A percentile compares a stretch with the other conserved stretches of the same genome.
These are phyloP conservation scores for Trichoderma cornu-damae DNA, from an alignment of 2,329 filamentous ascomycete genomes.

Conservation along the genomic window DNA sequence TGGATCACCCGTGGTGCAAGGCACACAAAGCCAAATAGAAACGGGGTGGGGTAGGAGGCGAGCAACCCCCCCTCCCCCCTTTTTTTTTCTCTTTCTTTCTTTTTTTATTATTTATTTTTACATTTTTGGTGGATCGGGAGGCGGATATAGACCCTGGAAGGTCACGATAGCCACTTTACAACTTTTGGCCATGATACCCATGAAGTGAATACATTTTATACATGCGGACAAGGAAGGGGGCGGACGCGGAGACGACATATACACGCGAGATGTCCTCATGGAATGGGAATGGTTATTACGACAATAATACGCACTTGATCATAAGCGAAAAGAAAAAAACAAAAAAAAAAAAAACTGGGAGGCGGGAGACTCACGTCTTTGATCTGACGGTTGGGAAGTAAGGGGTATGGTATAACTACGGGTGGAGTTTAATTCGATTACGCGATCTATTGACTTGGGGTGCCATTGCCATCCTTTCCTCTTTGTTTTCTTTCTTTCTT, in stretches of 20 bases:
- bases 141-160: conserved; percentile 11
- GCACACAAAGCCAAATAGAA: conserved; percentile 17
- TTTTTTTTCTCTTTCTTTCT: too few species aligned
- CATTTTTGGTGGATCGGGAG: not conserved
- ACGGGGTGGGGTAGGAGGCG: not conserved
- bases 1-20: conserved; percentile 79
- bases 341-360: not conserved
- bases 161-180: conserved; percentile 7
- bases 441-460: not conserved
- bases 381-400: not conserved
- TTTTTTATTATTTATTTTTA: too few species aligned
- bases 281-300: not conserved
- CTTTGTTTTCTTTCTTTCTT: not conserved
- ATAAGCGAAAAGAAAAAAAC: too few species aligned
- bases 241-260: not conserved
- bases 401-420: not conserved
- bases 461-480: not conserved
- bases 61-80: too few species aligned
- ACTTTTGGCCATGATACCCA: conserved; percentile 21
- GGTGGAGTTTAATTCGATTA: not conserved
- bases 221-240: not conserved
- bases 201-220: conserved; percentile 10
- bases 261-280: not conserved
- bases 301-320: not conserved
- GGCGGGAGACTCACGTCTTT: conserved; percentile 3